Percentiles rank a stretch among this genome's conserved stretches.
Evolutionary conservation across 495 filamentous ascomycete genomes (phyloP).

Genomic region (Aspergillus bertholletiae): DNA sequence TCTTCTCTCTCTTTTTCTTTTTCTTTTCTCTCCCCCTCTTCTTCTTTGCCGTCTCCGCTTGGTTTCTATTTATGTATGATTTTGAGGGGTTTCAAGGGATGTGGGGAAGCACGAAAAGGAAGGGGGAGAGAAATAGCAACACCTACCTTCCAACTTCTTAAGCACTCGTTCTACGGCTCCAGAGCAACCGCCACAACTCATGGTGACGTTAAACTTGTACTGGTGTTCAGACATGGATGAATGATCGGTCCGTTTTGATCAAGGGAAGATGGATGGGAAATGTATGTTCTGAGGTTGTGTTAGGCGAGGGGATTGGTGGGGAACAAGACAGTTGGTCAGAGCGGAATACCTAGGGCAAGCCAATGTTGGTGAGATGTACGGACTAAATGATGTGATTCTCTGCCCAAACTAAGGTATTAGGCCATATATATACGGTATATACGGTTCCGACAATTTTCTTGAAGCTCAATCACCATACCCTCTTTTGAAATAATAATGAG

Average conservation of each 20-base stretch:
- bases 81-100: no score
- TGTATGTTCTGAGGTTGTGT: neutral
- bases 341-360: neutral
- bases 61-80: no score
- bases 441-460: no score
- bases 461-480: no score
- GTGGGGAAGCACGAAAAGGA: no score
- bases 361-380: neutral
- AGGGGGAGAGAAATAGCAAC: conserved; percentile 2
- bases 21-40: no score
- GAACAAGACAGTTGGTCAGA: neutral
- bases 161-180: conserved; percentile 84
- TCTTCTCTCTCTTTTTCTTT: no score
- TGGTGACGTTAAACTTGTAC: conserved; percentile 68
- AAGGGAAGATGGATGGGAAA: neutral
- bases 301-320: neutral
- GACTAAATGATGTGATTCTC: neutral
- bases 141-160: conserved; percentile 84
- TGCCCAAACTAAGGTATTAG: no score
- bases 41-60: no score
- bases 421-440: no score
- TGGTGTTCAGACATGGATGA: conserved; percentile 57
- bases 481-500: no score
- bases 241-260: neutral
- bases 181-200: conserved; percentile 69